Evolutionary conservation across 2,329 filamentous ascomycete species (phyloP).

Genomic region (Botryotinia globosa): DNA sequence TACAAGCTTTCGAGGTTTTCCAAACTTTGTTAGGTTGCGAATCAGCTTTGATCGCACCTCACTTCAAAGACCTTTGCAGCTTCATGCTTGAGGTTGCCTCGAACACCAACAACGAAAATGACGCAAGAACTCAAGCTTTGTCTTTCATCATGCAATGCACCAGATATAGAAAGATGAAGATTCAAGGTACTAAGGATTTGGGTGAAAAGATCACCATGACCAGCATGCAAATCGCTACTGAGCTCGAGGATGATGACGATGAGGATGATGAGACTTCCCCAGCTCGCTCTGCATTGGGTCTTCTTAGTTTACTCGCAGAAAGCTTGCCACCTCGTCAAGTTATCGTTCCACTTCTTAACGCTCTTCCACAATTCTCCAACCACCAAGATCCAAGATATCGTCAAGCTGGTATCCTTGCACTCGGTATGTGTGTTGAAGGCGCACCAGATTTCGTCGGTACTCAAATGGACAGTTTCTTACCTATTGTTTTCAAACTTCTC

Average conservation of each 20-base stretch:
- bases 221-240: conserved; percentile 83
- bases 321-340: conserved; percentile 91
- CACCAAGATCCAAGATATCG: conserved; percentile 74
- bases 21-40: conserved; percentile 92
- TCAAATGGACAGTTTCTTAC: conserved; percentile 82
- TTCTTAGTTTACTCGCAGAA: conserved; percentile 85
- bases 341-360: conserved; percentile 84
- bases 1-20: conserved; percentile 94
- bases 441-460: conserved; percentile 96
- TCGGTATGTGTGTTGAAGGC: conserved; percentile 93
- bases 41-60: conserved; percentile 73
- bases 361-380: conserved; percentile 77
- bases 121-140: conserved; percentile 84
- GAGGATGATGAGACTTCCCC: conserved; percentile 79
- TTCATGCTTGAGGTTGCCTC: conserved; percentile 90
- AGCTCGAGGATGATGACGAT: conserved; percentile 74
- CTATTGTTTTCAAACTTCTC: conserved; percentile 77
- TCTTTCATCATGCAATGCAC: conserved; percentile 92
- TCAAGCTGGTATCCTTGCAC: conserved; percentile 84
- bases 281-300: conserved; percentile 75
- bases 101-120: conserved; percentile 75
- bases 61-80: conserved; percentile 84
- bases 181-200: conserved; percentile 81
- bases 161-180: conserved; percentile 90
- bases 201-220: conserved; percentile 84